Evolutionary conservation across 163 green algal species (phyloP).

Genomic region (Chlorella variabilis): DNA sequence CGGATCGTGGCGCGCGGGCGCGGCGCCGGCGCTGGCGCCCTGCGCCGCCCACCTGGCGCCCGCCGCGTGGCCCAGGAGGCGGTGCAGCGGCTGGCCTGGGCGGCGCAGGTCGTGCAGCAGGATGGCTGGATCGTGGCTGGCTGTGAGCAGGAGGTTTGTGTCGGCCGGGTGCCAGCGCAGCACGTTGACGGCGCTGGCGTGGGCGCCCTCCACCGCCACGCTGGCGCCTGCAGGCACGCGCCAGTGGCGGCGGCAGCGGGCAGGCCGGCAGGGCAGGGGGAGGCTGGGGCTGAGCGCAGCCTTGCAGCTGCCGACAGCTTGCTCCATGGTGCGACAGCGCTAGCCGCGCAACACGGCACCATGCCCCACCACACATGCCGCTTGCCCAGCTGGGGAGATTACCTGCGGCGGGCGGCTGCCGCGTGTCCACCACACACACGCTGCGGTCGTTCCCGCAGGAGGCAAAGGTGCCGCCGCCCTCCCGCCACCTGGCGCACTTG

Average conservation of each 20-base stretch:
- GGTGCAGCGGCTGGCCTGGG: conserved; percentile 51
- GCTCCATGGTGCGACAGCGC: too few species aligned
- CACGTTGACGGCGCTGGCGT: conserved; percentile 20
- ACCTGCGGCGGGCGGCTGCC: conserved; percentile 2
- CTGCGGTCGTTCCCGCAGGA: conserved; percentile 43
- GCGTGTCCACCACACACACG: conserved; percentile 26
- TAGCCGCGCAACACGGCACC: too few species aligned
- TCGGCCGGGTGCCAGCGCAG: conserved; percentile 43
- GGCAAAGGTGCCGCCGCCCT: conserved; percentile 31
- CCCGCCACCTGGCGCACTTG: conserved; percentile 49
- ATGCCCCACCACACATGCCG: too few species aligned
- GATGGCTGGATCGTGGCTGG: conserved; percentile 32
- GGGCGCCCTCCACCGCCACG: background rate
- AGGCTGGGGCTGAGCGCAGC: too few species aligned
- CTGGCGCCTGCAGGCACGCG: background rate
- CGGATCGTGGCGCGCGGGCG: too few species aligned
- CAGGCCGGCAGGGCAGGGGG: too few species aligned
- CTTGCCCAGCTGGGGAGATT: background rate
- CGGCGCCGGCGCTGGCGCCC: too few species aligned
- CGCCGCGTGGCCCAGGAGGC: conserved; percentile 24
- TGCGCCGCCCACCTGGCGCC: too few species aligned
- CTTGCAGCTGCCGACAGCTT: too few species aligned
- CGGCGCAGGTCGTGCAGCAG: conserved; percentile 83
- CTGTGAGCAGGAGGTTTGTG: conserved; percentile 27
- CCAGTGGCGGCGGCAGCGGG: background rate